phyloP scores from a whole-genome alignment of 2,329 filamentous ascomycete species.

The Colletotrichum nymphaeae region DNA sequence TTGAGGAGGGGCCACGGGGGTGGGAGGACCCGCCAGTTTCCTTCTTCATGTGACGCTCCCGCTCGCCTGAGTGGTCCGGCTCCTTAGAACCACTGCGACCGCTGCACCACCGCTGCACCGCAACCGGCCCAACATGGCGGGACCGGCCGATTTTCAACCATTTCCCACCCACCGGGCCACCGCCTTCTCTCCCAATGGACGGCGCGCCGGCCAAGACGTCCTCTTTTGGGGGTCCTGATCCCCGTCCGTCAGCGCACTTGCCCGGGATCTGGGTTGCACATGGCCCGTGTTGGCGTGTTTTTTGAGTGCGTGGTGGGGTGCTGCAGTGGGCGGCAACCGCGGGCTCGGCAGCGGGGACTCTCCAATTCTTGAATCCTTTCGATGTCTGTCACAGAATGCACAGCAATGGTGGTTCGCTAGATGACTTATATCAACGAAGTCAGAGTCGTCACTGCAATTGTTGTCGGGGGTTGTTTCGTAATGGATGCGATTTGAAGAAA shows the following conservation, averaged over 20 bases:
- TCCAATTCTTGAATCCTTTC: not conserved
- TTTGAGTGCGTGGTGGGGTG: not conserved
- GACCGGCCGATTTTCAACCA: slow-evolving; percentile 27
- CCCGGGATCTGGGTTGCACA: slow-evolving; percentile 22
- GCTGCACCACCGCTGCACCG: slow-evolving; percentile 12
- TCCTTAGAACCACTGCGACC: not conserved
- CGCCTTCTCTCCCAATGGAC: slow-evolving; percentile 9
- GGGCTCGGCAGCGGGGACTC: not conserved
- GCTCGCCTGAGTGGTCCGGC: slow-evolving; percentile 21
- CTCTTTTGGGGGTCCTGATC: slow-evolving; percentile 9
- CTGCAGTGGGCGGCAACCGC: slow-evolving; percentile 10
- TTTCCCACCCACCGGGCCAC: not conserved
- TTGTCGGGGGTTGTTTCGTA: too few species aligned
- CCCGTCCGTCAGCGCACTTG: slow-evolving; percentile 22
- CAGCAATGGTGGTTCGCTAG: too few species aligned
- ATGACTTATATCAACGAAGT: too few species aligned
- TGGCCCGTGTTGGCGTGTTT: slow-evolving; percentile 31
- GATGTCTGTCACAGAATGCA: too few species aligned
- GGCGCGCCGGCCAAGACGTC: slow-evolving; percentile 20
- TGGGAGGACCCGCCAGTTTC: not conserved
- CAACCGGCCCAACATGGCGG: slow-evolving; percentile 30
- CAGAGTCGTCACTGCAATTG: too few species aligned
- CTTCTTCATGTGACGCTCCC: slow-evolving; percentile 27
- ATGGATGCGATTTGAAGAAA: too few species aligned
- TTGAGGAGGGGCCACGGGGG: not conserved